These are phyloP conservation scores for Lactarius psammicola DNA, from an alignment of 768 basidiomycete genomes.

Conservation along the genomic window DNA sequence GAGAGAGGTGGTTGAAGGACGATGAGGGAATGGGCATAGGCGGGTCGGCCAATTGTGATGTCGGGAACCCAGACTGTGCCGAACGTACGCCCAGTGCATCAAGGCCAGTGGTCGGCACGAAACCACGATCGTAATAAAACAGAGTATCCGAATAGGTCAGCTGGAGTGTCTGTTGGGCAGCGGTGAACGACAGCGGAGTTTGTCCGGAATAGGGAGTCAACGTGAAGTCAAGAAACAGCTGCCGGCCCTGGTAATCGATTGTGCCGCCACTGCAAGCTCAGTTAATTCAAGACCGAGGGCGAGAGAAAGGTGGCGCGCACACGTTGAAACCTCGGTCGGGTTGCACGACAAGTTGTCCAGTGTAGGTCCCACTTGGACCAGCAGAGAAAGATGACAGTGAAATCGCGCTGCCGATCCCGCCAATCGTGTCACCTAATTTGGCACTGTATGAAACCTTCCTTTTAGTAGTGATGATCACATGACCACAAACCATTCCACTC, in stretches of 20 bases:
- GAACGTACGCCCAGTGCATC: conserved; percentile 49
- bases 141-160: conserved; percentile 51
- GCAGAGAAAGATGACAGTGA: conserved; percentile 51
- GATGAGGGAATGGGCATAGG: conserved; percentile 48
- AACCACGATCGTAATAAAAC: conserved; percentile 48
- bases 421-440: conserved; percentile 48
- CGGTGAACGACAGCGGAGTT: conserved; percentile 46
- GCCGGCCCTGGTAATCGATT: conserved; percentile 61
- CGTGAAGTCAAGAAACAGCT: conserved; percentile 58
- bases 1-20: conserved; percentile 47
- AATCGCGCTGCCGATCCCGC: conserved; percentile 63
- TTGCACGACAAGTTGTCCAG: conserved; percentile 53
- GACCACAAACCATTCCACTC: conserved; percentile 46
- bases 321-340: conserved; percentile 63
- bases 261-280: conserved; percentile 44
- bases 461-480: too few relatives aligned
- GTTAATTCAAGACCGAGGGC: conserved; percentile 8
- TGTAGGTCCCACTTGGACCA: conserved; percentile 40
- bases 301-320: conserved; percentile 35
- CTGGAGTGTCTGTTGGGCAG: conserved; percentile 51
- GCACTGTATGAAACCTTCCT: neutral
- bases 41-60: conserved; percentile 40
- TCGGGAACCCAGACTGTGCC: conserved; percentile 37
- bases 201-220: conserved; percentile 54
- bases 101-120: conserved; percentile 54